Base-by-base conservation (phyloP, 1,139 yeast species). In the Diutina sp. region DNA sequence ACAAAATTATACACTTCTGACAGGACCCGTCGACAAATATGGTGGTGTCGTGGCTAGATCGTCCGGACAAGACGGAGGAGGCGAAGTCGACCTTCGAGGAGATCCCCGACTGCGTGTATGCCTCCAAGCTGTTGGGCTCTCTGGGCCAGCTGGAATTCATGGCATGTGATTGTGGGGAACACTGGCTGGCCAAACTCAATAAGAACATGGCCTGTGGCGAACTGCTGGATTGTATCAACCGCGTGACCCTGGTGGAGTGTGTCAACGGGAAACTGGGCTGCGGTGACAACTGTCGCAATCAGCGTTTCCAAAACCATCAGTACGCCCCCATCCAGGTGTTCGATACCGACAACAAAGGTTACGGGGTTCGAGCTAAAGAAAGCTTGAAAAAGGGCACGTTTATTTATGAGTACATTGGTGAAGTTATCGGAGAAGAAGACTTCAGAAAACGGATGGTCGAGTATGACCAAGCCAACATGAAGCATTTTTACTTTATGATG, bases 401-500 rank as follows among this genome's bases (percentile, higher is more conserved):
- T 67, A 80, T 93, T 48, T 89, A 88, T 69, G 99, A 93, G 69
- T 93, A 93, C 70, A 82, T 88, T 57, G 99, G 99, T 41, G 99
- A 93, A 67, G 96, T 93, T 38, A 86, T 93, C 48, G 90, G 86
- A 65, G 95, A 89, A 65, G 70, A 72, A 21, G 73, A 82, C 41
- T 93, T 91, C 68, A 76, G 90, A 58, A 75, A 76, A 56, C 78
- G 97, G 60, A 87, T 87, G 85, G 73, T 80, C 56, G 80, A 79
- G 54, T 93, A 93, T 68, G 95, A 87, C 65, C 69, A 74, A 45
- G 78, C 79, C 61, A 82, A 85, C n/a, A 78, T 86, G 62, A 83
- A 81, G 68, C 99, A 93, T 70, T 93, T 93, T 64, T 93, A 93
- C 69, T 93, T 93, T 69, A 93, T 93, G 99, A 90, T 90, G 97